These are phyloP conservation scores for Musa troglodytarum DNA, from an alignment of 176 grass and related monocot species.

Conservation along the genomic window DNA sequence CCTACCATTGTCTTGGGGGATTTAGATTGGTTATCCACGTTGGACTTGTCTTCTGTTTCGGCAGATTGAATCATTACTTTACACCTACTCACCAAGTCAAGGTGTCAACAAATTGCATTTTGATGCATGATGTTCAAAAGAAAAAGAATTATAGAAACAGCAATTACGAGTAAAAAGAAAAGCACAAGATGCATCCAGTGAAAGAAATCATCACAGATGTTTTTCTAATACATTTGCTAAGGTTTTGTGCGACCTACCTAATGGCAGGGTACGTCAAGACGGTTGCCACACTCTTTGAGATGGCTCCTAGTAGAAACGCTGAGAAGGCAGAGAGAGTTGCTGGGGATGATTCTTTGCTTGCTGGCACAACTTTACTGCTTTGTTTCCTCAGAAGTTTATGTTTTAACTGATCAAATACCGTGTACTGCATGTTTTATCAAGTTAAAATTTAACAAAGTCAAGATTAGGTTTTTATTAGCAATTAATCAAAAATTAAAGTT, in stretches of 20 bases:
- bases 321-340: constrained; percentile 75
- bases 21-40: constrained; percentile 33
- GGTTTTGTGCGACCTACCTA: constrained; percentile 33
- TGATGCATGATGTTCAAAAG: neutral
- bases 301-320: constrained; percentile 72
- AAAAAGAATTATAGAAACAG: neutral
- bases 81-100: constrained; percentile 39
- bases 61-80: constrained; percentile 96
- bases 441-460: neutral
- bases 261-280: constrained; percentile 90
- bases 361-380: constrained; percentile 26
- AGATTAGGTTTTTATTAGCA: neutral
- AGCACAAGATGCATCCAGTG: neutral
- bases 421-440: constrained; percentile 50
- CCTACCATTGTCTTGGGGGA: constrained; percentile 63
- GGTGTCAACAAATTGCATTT: constrained; percentile 2
- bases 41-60: constrained; percentile 27
- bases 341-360: constrained; percentile 34
- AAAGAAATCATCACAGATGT: neutral
- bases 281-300: constrained; percentile 83
- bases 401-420: constrained; percentile 94
- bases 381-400: constrained; percentile 43
- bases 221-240: neutral
- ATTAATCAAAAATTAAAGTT: neutral
- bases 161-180: constrained; percentile 1